These are phyloP conservation scores for Synchytrium microbalum DNA, from an alignment of 371 early-diverging fungal species.

Conservation along the genomic window DNA sequence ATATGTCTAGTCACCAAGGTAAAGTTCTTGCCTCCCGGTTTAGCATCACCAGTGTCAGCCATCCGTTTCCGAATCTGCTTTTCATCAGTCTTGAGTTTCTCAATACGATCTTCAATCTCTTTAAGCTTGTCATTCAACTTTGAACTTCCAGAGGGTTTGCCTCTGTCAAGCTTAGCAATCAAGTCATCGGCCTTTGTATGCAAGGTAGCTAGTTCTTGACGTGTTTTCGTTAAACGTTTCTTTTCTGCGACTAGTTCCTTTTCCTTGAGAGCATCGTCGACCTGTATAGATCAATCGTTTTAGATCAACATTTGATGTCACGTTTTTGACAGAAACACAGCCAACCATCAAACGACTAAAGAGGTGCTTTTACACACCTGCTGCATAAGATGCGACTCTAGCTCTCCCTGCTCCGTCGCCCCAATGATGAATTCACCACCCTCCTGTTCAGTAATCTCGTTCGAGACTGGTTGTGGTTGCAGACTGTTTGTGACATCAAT, in stretches of 20 bases:
- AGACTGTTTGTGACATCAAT: no score
- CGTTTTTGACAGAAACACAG: no score
- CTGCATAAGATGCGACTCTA: slow-evolving; percentile 58
- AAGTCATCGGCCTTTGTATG: neutral
- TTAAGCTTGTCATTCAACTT: neutral
- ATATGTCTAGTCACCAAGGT: no score
- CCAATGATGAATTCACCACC: slow-evolving; percentile 25
- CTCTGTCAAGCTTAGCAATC: neutral
- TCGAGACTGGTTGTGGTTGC: no score
- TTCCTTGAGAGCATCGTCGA: slow-evolving; percentile 48
- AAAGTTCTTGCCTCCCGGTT: neutral
- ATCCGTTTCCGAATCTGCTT: slow-evolving; percentile 1
- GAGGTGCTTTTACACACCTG: slow-evolving; percentile 48
- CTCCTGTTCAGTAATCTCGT: no score
- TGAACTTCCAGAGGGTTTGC: neutral
- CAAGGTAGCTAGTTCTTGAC: slow-evolving; percentile 19
- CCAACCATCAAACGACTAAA: no score
- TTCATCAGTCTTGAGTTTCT: neutral
- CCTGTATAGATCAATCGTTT: no score
- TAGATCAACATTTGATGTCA: no score
- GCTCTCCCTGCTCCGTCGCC: slow-evolving; percentile 50
- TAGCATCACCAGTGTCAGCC: neutral
- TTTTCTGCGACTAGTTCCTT: slow-evolving; percentile 47
- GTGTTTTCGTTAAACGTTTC: slow-evolving; percentile 45
- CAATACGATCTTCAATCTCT: neutral